Conservation (phyloP, 345 rosid genomes). For the Euphorbia peplus region DNA sequence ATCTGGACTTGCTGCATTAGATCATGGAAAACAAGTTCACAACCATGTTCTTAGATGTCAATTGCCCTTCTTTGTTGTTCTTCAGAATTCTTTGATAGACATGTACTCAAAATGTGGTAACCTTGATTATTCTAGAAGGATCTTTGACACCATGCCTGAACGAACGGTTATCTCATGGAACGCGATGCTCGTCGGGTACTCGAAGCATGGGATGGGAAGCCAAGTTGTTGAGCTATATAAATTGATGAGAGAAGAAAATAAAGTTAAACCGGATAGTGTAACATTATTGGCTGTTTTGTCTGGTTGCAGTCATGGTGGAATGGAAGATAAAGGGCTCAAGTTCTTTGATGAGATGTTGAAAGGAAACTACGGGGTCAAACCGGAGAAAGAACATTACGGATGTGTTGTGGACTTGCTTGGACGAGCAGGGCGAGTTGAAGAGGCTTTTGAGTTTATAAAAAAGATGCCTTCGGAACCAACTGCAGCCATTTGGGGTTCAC, state of each 20-base stretch:
- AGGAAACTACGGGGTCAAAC: slow-evolving; percentile 42
- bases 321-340: slow-evolving; percentile 67
- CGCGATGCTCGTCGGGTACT: slow-evolving; percentile 79
- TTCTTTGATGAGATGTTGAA: slow-evolving; percentile 54
- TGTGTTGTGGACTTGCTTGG: slow-evolving; percentile 85
- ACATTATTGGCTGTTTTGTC: slow-evolving; percentile 79
- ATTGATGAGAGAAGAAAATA: slow-evolving; percentile 59
- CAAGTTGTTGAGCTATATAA: slow-evolving; percentile 63
- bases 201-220: slow-evolving; percentile 75
- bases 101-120: slow-evolving; percentile 94
- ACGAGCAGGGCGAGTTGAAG: slow-evolving; percentile 74
- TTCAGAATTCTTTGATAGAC: slow-evolving; percentile 78
- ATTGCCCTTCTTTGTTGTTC: slow-evolving; percentile 57
- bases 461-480: slow-evolving; percentile 74
- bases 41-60: slow-evolving; percentile 61
- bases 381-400: slow-evolving; percentile 76
- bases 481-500: slow-evolving; percentile 78
- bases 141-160: slow-evolving; percentile 67
- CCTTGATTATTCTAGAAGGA: slow-evolving; percentile 53
- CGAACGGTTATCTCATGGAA: slow-evolving; percentile 81
- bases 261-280: slow-evolving; percentile 62
- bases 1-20: slow-evolving; percentile 77
- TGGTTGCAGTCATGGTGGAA: slow-evolving; percentile 90
- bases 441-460: slow-evolving; percentile 55
- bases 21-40: slow-evolving; percentile 86